Evolutionary conservation across 495 filamentous ascomycete genomes (phyloP).

Genomic region (Tuber umbilicatum): DNA sequence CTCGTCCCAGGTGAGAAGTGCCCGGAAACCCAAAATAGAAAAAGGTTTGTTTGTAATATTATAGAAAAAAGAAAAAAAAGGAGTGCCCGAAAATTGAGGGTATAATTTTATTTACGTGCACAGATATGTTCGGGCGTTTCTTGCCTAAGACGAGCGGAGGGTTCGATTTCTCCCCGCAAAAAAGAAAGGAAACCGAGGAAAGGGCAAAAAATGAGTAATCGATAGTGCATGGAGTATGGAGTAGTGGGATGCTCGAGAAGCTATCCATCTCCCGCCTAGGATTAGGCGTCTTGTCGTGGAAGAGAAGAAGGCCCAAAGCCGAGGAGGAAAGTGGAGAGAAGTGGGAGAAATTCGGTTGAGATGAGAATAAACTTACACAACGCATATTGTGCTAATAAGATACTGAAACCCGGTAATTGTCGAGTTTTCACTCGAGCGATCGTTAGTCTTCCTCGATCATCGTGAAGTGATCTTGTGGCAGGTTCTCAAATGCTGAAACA

Average conservation of each 20-base stretch:
- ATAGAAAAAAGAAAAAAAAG: background rate
- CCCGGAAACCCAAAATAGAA: background rate
- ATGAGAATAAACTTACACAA: slow-evolving; percentile 26
- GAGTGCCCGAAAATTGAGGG: background rate
- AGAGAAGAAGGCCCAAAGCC: background rate
- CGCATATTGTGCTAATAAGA: slow-evolving; percentile 34
- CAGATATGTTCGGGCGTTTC: background rate
- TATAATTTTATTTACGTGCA: background rate
- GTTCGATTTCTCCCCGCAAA: background rate
- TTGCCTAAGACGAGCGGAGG: background rate
- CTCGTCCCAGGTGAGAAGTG: background rate
- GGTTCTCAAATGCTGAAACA: background rate
- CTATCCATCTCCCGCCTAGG: background rate
- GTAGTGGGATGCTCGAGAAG: background rate
- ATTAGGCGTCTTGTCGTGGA: background rate
- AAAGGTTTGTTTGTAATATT: too few species aligned
- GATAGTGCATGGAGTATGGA: background rate
- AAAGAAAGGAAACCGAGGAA: slow-evolving; percentile 2
- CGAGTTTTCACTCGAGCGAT: background rate
- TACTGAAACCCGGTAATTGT: slow-evolving; percentile 15
- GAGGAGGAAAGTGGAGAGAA: background rate
- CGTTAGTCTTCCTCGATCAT: slow-evolving; percentile 8
- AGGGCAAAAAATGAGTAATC: background rate
- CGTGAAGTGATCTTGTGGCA: slow-evolving; percentile 1
- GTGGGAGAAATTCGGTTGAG: background rate